Base-by-base conservation (phyloP, 768 basidiomycete genomes). In the Lactarius evosmus region DNA sequence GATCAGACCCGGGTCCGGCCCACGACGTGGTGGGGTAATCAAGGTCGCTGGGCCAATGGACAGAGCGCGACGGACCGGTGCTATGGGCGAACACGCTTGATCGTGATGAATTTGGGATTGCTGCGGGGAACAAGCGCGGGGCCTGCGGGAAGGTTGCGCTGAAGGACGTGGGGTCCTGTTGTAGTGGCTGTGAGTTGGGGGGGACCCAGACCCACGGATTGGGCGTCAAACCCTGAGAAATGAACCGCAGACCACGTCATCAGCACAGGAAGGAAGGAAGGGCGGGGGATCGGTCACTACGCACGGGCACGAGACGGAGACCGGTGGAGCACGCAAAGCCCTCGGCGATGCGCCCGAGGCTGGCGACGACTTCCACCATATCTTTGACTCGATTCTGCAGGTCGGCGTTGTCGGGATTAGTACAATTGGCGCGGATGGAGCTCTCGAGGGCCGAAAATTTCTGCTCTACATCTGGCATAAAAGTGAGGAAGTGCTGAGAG, bases 1-100 rank as follows among this genome's bases (percentile, higher is more conserved):
- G 46, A 25, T 60, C 53, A n/a, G 25, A 17, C 44, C 44, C 49
- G 7, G 62, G 40, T 29, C 22, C 5, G 27, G 51, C 3, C 52
- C 51, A 59, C 29, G 52, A 40, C 0, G 58, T 27, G 5, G 53
- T 36, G 14, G 53, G 52, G 5, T 25, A 16, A 16, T 60, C 58
- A 1, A 64, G 58, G 25, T 64, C 51, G 9, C 58, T 64, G 27
- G 63, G 63, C 63, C 63, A 64, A 50, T 64, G 58, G n/a, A 64
- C 63, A 29, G 63, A 64, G 22, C 58, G 63, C n/a, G 44, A 16
- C 2, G 63, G 63, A 16, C 58, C 61, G 16, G 59, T 54, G 32
- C 63, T 64, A 12, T 54, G 56, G 3, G 62, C 62, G 19, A 64
- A 65, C 19, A 55, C 32, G n/a, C 56, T 58, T 7, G 65, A 65